phyloP scores from a whole-genome alignment of 139 green algal species.

The Edaphochlamys debaryana region DNA sequence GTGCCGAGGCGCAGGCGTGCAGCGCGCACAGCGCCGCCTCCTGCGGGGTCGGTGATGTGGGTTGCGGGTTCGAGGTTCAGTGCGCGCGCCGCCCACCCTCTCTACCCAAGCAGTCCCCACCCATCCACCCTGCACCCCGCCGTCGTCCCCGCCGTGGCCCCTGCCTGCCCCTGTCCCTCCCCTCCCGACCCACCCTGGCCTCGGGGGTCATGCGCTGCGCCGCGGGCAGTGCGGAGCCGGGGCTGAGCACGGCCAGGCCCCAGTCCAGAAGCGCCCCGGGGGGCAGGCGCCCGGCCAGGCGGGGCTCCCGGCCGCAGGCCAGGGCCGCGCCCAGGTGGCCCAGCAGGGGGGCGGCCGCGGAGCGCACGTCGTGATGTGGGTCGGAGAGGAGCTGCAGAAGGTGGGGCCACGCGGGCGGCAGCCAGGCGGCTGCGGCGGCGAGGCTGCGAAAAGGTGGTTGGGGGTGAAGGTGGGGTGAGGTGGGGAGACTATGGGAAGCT shows the following conservation, averaged over 20 bases:
- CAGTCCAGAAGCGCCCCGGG: constrained; percentile 22
- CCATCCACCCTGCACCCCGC: background rate
- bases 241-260: constrained; percentile 11
- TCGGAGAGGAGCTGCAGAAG: constrained; percentile 32
- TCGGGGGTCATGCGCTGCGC: constrained; percentile 14
- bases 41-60: too few species aligned
- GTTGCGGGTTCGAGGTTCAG: too few species aligned
- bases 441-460: background rate
- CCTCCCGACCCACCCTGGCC: constrained; percentile 1
- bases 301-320: background rate
- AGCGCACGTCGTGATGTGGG: background rate
- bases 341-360: constrained; percentile 16
- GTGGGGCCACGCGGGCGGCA: constrained; percentile 26
- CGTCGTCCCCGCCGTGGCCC: too few species aligned
- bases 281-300: constrained; percentile 13
- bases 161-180: too few species aligned
- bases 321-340: constrained; percentile 11
- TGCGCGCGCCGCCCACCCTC: too few species aligned
- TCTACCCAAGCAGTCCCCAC: background rate
- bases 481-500: too few species aligned
- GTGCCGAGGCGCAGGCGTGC: background rate
- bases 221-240: constrained; percentile 3
- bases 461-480: background rate
- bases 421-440: background rate
- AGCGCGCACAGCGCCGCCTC: constrained; percentile 14